Percentiles rank a stretch among this genome's conserved stretches.
Conservation (phyloP, 129 eudicot species). For the Artemisia annua region DNA sequence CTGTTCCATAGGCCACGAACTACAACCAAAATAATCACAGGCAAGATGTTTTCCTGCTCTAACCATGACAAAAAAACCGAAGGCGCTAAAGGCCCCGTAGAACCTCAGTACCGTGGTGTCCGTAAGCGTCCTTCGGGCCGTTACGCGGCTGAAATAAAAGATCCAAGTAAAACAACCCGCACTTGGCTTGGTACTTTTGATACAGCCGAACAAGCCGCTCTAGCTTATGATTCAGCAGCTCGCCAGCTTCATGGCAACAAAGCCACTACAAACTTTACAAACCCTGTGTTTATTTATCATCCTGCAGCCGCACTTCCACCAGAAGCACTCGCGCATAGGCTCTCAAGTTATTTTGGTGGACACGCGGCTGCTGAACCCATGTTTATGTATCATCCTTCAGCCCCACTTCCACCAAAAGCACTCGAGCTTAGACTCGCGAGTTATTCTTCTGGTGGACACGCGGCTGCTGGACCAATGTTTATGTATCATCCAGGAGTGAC, state of each 20-base stretch:
- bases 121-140: conserved; percentile 36
- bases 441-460: conserved; percentile 5
- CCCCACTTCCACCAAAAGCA: conserved; percentile 34
- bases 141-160: conserved; percentile 39
- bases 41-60: conserved; percentile 26
- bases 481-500: conserved; percentile 13
- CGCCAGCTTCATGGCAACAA: conserved; percentile 51
- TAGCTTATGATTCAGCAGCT: conserved; percentile 54
- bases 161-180: conserved; percentile 36
- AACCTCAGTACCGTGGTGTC: conserved; percentile 29
- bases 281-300: conserved; percentile 21
- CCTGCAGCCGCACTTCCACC: conserved; percentile 31
- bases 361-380: conserved; percentile 28
- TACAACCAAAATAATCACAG: conserved; percentile 34
- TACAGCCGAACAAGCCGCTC: conserved; percentile 48
- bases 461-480: conserved; percentile 25
- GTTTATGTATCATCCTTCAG: conserved; percentile 4
- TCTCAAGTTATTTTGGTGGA: conserved; percentile 20
- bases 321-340: conserved; percentile 40
- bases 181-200: conserved; percentile 49
- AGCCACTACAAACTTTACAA: conserved; percentile 52
- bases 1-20: conserved; percentile 37
- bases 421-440: conserved; percentile 45
- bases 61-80: conserved; percentile 3
- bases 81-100: conserved; percentile 12